Evolutionary conservation across 2,329 filamentous ascomycete genomes (phyloP).

Genomic region (Fusarium praegraminearum): DNA sequence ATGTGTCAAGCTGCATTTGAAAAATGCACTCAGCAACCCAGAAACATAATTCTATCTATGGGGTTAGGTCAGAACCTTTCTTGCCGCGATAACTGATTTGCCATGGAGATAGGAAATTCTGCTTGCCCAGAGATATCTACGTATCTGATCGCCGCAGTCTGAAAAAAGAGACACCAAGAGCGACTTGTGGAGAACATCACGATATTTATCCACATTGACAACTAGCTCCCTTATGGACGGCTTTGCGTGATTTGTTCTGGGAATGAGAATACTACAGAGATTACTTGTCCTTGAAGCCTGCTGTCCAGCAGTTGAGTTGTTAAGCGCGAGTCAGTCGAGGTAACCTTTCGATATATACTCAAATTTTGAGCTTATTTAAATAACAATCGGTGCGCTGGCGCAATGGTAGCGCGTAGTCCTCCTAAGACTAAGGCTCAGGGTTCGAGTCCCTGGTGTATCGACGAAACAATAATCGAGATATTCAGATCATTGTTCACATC

Average conservation of each 20-base stretch:
- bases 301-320: no score
- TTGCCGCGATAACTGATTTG: no score
- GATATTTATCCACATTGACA: not conserved
- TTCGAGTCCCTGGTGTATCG: conserved; percentile 56
- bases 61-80: no score
- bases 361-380: not conserved
- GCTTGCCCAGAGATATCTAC: not conserved
- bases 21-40: no score
- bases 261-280: fast-evolving
- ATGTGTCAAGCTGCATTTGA: not conserved
- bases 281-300: not conserved
- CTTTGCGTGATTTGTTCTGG: fast-evolving
- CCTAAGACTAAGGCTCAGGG: conserved; percentile 57
- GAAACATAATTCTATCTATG: not conserved
- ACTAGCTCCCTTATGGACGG: not conserved
- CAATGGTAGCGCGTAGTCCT: conserved; percentile 57
- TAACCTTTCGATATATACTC: fast-evolving
- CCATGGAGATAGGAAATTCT: not conserved
- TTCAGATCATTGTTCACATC: fast-evolving
- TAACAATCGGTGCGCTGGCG: conserved; percentile 50
- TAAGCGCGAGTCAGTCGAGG: fast-evolving
- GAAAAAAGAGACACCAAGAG: not conserved
- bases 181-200: not conserved
- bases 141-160: not conserved
- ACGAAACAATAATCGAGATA: fast-evolving